These are phyloP conservation scores for Gomphus bonarii DNA, from an alignment of 1,284 basidiomycete genomes.

Conservation along the genomic window DNA sequence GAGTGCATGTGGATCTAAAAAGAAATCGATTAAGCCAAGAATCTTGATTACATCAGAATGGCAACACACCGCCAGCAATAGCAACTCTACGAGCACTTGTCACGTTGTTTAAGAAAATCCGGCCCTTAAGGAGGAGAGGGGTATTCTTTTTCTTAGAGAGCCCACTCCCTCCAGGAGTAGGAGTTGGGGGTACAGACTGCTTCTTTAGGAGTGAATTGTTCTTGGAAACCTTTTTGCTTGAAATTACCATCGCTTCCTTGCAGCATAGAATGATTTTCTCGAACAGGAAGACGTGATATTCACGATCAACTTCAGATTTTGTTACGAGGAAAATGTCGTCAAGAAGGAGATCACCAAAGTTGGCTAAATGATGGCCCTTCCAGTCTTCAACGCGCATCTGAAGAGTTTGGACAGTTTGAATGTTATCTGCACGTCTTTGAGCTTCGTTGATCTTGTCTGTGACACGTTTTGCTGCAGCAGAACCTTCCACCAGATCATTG, in stretches of 20 bases:
- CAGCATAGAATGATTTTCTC: conserved; percentile 99
- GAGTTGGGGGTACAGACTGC: conserved; percentile 34
- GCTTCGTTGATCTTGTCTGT: conserved; percentile 96
- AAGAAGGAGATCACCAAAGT: conserved; percentile 88
- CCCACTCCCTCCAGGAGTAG: conserved; percentile 36
- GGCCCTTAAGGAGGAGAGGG: conserved; percentile 85
- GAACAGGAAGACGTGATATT: conserved; percentile 98
- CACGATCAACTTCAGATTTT: conserved; percentile 93
- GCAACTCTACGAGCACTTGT: conserved; percentile 59
- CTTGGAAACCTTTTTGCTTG: conserved; percentile 53
- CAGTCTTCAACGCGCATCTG: conserved; percentile 91
- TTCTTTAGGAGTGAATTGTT: conserved; percentile 74
- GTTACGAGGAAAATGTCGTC: conserved; percentile 95
- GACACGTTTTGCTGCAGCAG: conserved; percentile 83
- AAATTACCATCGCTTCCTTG: conserved; percentile 60
- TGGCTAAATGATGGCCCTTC: conserved; percentile 94
- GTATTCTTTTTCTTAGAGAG: conserved; percentile 60
- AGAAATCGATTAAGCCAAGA: conserved; percentile 8
- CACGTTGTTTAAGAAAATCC: conserved; percentile 97
- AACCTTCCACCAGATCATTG: conserved; percentile 77
- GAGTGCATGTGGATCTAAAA: conserved; percentile 50
- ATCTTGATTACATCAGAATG: conserved; percentile 6
- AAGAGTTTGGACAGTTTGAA: conserved; percentile 84
- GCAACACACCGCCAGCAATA: conserved; percentile 46
- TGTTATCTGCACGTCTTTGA: conserved; percentile 78